Evolutionary conservation across 371 early-diverging fungal species (phyloP), one percentile per base, ranked within the genome.

Genomic region (Mucor irregularis): DNA sequence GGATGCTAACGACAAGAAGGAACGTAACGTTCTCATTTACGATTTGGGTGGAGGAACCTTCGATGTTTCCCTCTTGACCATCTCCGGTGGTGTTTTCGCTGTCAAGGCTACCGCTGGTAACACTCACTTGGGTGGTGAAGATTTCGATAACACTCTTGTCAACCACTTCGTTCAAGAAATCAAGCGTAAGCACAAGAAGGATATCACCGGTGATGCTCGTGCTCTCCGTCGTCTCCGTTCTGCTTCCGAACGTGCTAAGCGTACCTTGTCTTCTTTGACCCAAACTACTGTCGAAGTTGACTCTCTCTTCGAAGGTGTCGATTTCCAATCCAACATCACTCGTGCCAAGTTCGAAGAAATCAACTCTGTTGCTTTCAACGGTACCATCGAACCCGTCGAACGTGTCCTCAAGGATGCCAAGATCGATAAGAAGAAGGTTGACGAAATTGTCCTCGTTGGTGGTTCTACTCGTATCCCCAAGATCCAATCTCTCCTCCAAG

Each of bases 401-500:
- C 76, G 84, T 49, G 92, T 90, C 52, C 89, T 94, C 63, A 87
- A 89, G 76, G 94, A 96, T 84, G 85, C 95, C 71, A 87, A 94
- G 91, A 84, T 93, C 61, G 93, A 92, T 76, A 98, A 98, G 88
- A 67, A 80, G 66, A 66, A 82, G 53, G 92, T 99, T 64, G 78
- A 96, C 69, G 96, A 97, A 69, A 95, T 99, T 68, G 96, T 99
- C 62, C 83, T 99, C 35, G 99, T 99, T 64, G 99, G 99, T 79
- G 99, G 99, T 66, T 97, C 98, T 68, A 98, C 99, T 61, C 97
- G 99, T 90, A 99, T 99, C 77, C 99, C 99, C 84, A 98, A 96
- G 90, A 93, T 99, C 72, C 97, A 96, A 80, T 89, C 95, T 82
- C 87, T 99, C 61, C 89, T 99, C 60, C 87, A 90, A 22, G 98